These are phyloP conservation scores for Carallia brachiata DNA, from an alignment of 345 rosid genomes.

Conservation along the genomic window DNA sequence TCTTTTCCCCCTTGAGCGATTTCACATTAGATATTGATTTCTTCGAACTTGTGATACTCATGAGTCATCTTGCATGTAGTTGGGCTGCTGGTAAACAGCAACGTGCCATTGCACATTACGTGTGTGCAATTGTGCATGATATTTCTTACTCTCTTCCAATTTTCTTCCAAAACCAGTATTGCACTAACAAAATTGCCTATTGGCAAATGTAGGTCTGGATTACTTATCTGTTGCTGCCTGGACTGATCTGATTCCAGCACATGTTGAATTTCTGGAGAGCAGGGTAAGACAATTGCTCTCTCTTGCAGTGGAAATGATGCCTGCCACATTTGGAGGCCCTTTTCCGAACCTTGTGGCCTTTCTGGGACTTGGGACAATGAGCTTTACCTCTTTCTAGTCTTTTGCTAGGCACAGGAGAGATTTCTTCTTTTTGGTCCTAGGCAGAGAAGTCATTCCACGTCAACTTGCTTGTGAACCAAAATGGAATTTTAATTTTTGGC, in stretches of 20 bases:
- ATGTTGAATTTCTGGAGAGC: slow-evolving; percentile 37
- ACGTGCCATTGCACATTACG: too few species aligned
- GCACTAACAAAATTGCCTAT: background rate
- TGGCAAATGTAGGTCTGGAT: slow-evolving; percentile 53
- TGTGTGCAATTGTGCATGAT: too few species aligned
- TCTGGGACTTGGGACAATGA: background rate
- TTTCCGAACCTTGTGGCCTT: too few species aligned
- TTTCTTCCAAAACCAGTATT: background rate
- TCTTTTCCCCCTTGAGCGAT: too few species aligned
- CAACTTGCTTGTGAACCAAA: background rate
- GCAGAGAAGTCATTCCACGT: background rate
- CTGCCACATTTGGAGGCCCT: too few species aligned
- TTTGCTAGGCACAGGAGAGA: too few species aligned
- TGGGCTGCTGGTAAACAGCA: too few species aligned
- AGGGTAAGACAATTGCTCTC: slow-evolving; percentile 21
- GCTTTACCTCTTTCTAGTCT: background rate
- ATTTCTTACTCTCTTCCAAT: background rate
- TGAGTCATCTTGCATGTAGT: too few species aligned
- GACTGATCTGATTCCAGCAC: slow-evolving; percentile 41
- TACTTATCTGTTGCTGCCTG: slow-evolving; percentile 77
- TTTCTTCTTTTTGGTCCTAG: too few species aligned
- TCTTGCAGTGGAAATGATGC: too few species aligned
- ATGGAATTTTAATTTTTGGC: background rate
- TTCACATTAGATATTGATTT: too few species aligned
- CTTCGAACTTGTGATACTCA: too few species aligned